phyloP scores from a whole-genome alignment of 2,329 filamentous ascomycete genomes.

The Diaporthe vexans region DNA sequence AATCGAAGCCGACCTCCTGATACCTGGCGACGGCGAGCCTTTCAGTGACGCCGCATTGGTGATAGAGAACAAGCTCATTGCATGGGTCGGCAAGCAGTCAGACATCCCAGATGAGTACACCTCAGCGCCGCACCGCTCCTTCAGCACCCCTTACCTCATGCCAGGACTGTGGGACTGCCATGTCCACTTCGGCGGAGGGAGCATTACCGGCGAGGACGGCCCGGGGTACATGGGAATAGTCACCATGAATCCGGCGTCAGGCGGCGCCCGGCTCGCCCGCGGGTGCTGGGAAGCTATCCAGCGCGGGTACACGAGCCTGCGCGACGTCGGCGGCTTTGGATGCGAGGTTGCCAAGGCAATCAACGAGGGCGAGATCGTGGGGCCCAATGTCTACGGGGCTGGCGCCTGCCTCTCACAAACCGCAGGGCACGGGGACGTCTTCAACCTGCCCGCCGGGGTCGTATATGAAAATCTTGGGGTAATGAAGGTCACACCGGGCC shows the following conservation, averaged over 20 bases:
- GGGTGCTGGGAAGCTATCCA: constrained; percentile 56
- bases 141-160: constrained; percentile 50
- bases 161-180: constrained; percentile 55
- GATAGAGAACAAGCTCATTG: constrained; percentile 54
- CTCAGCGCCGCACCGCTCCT: constrained; percentile 46
- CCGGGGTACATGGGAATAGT: constrained; percentile 44
- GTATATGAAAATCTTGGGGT: constrained; percentile 54
- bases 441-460: constrained; percentile 52
- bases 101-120: constrained; percentile 50
- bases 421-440: constrained; percentile 54
- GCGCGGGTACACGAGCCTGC: constrained; percentile 54
- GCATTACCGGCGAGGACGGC: constrained; percentile 38
- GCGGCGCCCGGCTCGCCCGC: constrained; percentile 51
- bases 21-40: constrained; percentile 55
- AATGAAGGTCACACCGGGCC: constrained; percentile 48
- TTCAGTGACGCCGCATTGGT: constrained; percentile 52
- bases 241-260: constrained; percentile 49
- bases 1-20: constrained; percentile 52
- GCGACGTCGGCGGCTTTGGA: constrained; percentile 52
- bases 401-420: constrained; percentile 53
- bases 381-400: constrained; percentile 51
- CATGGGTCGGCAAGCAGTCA: constrained; percentile 53
- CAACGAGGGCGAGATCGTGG: constrained; percentile 51
- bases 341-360: constrained; percentile 51
- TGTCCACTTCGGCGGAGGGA: constrained; percentile 50